Base-by-base conservation (phyloP, 2,329 filamentous ascomycete species). In the Capronia americana region DNA sequence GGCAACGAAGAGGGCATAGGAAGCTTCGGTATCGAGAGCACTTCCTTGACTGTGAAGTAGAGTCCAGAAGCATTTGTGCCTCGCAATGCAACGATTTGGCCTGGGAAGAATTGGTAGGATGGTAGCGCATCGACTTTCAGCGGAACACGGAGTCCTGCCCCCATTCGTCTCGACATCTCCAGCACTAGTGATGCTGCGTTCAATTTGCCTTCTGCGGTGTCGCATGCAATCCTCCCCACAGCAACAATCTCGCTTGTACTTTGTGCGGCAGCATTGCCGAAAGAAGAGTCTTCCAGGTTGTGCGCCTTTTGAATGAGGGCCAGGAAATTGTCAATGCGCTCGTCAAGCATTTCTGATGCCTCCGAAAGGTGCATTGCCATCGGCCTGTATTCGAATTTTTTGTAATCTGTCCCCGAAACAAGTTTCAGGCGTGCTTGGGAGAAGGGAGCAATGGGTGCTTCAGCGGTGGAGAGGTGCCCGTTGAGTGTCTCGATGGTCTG, bases 341-440 rank as follows among this genome's bases (percentile, higher is more conserved):
- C 94, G 79, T 99, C 95, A 7, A 98, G 85, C 53, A 97, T 92
- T 77, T 97, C 93, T 4, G 94, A 96, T 0, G 92, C 89, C 76
- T 97, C 93, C 4, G 92, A 93, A 6, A 95, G 84, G 75, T 97
- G 96, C 93, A 98, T 97, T 1, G 92, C 90, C 84, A 98, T 89
- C 1, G 93, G 92, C 75, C 93, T 95, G 79, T 98, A 99, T 0
- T 84, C 88, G 72, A 97, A 90, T 77, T 97, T 97, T 77, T 93
- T 93, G 74, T 92, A 86, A 76, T 98, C 94, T 1, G 92, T 94
- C 66, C 92, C 91, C 2, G 92, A 91, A 5, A 90, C 93, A 23
- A 97, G 84, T 75, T 91, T 93, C 76, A 98, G 88, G 58, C 95
- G 90, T 17, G 92, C 76, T 77, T 95, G 91, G 11, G 87, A 76